Evolutionary conservation across 306 rosid species (phyloP).

Genomic region (Canavalia gladiata): DNA sequence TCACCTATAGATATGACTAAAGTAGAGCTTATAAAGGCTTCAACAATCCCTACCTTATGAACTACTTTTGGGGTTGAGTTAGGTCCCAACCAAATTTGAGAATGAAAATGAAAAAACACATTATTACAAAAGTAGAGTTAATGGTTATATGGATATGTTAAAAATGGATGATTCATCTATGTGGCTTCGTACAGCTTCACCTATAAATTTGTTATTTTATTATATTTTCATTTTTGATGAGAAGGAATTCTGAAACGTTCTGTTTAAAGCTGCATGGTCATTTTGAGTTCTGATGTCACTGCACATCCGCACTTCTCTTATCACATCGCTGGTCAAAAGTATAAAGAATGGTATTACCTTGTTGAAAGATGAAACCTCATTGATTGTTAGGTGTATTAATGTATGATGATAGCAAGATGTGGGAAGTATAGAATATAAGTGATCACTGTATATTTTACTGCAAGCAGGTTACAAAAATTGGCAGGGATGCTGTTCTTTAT

Average conservation of each 20-base stretch:
- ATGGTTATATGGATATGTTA: conserved; percentile 27
- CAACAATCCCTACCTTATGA: no score
- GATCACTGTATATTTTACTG: conserved; percentile 47
- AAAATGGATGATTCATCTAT: conserved; percentile 12
- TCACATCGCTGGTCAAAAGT: conserved; percentile 1
- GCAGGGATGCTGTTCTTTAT: conserved; percentile 97
- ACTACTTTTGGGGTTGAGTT: no score
- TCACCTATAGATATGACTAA: no score
- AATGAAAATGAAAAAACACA: conserved; percentile 31
- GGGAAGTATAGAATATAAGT: conserved; percentile 44
- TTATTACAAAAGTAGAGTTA: conserved; percentile 17
- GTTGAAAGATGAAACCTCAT: conserved; percentile 37
- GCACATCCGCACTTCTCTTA: conserved; percentile 30
- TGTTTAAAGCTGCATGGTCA: conserved; percentile 19
- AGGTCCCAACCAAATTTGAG: neutral
- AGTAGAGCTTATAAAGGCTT: no score
- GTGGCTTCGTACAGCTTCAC: conserved; percentile 35
- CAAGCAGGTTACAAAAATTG: conserved; percentile 93
- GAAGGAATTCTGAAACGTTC: conserved; percentile 38
- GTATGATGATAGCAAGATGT: conserved; percentile 32
- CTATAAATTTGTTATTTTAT: neutral
- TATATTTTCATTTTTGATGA: conserved; percentile 8
- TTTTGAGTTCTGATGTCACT: conserved; percentile 34
- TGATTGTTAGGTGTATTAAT: conserved; percentile 27
- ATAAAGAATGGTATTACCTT: conserved; percentile 30